Percentiles rank a stretch among this genome's conserved stretches.
Evolutionary conservation across 495 filamentous ascomycete genomes (phyloP).

Genomic region (Clavariopsis aquatica): DNA sequence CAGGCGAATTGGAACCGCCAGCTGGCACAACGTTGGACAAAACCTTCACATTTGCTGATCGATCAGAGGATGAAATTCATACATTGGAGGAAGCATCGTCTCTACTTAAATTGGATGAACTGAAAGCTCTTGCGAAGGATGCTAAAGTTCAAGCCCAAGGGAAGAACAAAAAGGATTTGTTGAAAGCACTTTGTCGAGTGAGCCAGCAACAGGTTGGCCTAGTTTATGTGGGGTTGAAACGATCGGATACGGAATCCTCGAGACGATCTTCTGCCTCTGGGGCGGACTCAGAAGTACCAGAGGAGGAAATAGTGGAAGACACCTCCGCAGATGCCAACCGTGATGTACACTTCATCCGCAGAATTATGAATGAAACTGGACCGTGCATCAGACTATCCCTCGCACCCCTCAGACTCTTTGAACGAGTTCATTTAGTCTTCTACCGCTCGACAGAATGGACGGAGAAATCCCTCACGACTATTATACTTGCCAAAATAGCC

Average conservation of each 20-base stretch:
- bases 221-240: conserved; percentile 40
- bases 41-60: conserved; percentile 76
- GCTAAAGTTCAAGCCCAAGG: conserved; percentile 70
- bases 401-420: conserved; percentile 78
- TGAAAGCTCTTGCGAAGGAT: conserved; percentile 82
- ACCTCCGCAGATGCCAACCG: conserved; percentile 44
- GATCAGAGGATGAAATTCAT: conserved; percentile 67
- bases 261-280: conserved; percentile 32
- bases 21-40: conserved; percentile 53
- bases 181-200: conserved; percentile 66
- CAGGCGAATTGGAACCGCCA: conserved; percentile 51
- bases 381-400: conserved; percentile 79
- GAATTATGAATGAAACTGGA: conserved; percentile 79
- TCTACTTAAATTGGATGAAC: conserved; percentile 78
- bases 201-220: conserved; percentile 75
- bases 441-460: conserved; percentile 97
- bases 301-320: conserved; percentile 38
- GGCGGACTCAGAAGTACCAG: conserved; percentile 15
- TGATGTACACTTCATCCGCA: conserved; percentile 65
- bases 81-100: conserved; percentile 84
- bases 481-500: conserved; percentile 88
- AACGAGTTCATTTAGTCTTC: conserved; percentile 92
- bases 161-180: conserved; percentile 82
- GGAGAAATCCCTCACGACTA: conserved; percentile 91
- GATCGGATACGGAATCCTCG: conserved; percentile 35